Evolutionary conservation across 768 basidiomycete genomes (phyloP).

Genomic region (Lactifluus echinatus): DNA sequence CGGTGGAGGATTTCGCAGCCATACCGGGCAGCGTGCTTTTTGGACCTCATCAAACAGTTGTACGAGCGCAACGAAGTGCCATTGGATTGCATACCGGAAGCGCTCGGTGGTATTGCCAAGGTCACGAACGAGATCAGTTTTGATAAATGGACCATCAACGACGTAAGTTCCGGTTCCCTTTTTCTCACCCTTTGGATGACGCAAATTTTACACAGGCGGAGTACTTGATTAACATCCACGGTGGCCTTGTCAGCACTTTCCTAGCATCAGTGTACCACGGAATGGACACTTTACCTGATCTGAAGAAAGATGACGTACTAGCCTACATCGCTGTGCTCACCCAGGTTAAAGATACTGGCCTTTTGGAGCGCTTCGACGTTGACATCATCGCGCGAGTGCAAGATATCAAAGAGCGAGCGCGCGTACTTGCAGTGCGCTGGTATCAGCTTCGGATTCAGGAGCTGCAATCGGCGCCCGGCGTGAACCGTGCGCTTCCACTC

Average conservation of each 20-base stretch:
- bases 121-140: constrained; percentile 61
- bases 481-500: constrained; percentile 74
- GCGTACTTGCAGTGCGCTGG: constrained; percentile 48
- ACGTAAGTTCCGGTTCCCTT: constrained; percentile 54
- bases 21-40: constrained; percentile 70
- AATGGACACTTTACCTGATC: constrained; percentile 64
- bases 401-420: constrained; percentile 61
- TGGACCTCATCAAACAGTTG: constrained; percentile 78
- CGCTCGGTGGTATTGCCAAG: constrained; percentile 62
- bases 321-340: constrained; percentile 62
- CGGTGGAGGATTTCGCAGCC: constrained; percentile 84
- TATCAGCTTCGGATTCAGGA: constrained; percentile 57
- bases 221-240: constrained; percentile 58
- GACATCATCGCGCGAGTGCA: constrained; percentile 58
- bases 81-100: constrained; percentile 90
- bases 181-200: constrained; percentile 7
- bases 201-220: constrained; percentile 41
- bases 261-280: constrained; percentile 76
- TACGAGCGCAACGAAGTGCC: constrained; percentile 89
- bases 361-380: constrained; percentile 65
- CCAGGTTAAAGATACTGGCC: constrained; percentile 55
- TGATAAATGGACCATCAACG: constrained; percentile 69
- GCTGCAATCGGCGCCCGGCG: constrained; percentile 60
- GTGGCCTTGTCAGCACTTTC: constrained; percentile 76
- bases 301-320: constrained; percentile 64